Evolutionary conservation across 106 monocot genomes (phyloP).

Genomic region (Dendrobium huoshanense): DNA sequence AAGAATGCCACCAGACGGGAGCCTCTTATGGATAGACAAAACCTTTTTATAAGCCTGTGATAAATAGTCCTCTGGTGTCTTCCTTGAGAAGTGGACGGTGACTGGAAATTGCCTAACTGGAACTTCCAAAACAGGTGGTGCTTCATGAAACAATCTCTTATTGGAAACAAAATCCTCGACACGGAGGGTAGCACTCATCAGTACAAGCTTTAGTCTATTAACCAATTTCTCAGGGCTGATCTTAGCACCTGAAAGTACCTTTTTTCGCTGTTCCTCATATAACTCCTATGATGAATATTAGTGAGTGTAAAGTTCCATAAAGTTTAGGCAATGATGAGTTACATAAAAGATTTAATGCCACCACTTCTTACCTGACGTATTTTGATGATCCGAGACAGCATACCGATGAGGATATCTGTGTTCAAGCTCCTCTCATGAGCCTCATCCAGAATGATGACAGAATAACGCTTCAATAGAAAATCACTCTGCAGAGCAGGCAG

Average conservation of each 20-base stretch:
- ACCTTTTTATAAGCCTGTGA: conserved; percentile 89
- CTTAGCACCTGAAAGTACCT: conserved; percentile 36
- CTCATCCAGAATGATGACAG: conserved; percentile 89
- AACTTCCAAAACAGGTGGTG: conserved; percentile 74
- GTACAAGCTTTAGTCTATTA: conserved; percentile 59
- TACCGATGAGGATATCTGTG: conserved; percentile 93
- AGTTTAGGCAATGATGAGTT: background rate
- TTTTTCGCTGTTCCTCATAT: conserved; percentile 63
- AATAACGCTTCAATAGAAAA: conserved; percentile 75
- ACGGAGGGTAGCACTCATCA: conserved; percentile 93
- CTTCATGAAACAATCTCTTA: conserved; percentile 55
- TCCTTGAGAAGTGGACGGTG: conserved; percentile 82
- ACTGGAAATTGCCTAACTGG: conserved; percentile 82
- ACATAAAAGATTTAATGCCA: background rate
- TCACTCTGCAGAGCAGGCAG: conserved; percentile 55
- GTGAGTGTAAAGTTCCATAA: background rate
- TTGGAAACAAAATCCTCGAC: conserved; percentile 87
- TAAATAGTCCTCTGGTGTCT: conserved; percentile 70
- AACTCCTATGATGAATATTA: conserved; percentile 35
- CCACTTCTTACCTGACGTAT: conserved; percentile 47
- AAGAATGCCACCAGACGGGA: conserved; percentile 87
- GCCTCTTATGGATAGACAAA: conserved; percentile 70
- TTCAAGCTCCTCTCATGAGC: conserved; percentile 99
- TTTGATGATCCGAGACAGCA: conserved; percentile 82
- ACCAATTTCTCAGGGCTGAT: conserved; percentile 53